Base-by-base conservation (phyloP, 495 filamentous ascomycete genomes). In the Aspergillus biplanus region DNA sequence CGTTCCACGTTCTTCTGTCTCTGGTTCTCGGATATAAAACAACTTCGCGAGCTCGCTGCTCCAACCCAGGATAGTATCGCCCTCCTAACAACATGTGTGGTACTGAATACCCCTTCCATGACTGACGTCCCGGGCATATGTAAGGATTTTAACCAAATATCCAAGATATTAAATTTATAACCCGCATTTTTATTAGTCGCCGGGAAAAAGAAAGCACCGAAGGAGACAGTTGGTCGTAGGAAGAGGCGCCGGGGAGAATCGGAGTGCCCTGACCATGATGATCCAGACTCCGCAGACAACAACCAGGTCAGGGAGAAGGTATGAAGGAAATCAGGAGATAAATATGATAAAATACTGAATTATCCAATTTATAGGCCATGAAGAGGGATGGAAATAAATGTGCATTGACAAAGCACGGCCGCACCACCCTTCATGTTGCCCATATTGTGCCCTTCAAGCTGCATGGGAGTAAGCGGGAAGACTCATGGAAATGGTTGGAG, bases 291-390 rank as follows among this genome's bases (percentile, higher is more conserved):
- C 46, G 46, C 16, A 48, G 11, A n/a, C 46, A 21, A 48, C 46
- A 48, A 9, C 46, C 46, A 21, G 46, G 16, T 48, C 46, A n/a
- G 11, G 46, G n/a, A 48, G 1, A 48, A 48, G 46, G 46, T 48
- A 48, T 48, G 46, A 48, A 48, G 46, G 12, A 48, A 48, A 48
- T n/a, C 46, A 48, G 46, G 46, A 48, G 12, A 48, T 48, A 5
- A 48, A 48, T 48, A 48, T 48, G 46, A 48, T 48, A 48, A 48
- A 48, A 48, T 48, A 48, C 46, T 48, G 46, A 48, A 48, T 48
- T 48, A 48, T 16, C 16, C 1, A 48, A 15, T 21, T 13, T 48
- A 48, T 48, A 48, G 46, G 46, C 16, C 46, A 1, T 48, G 46
- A n/a, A 48, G 16, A 9, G 46, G 6, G 46, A 48, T 48, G n/a